Base-by-base conservation (phyloP, 805 yeast species). In the Suhomyces prunicola region DNA sequence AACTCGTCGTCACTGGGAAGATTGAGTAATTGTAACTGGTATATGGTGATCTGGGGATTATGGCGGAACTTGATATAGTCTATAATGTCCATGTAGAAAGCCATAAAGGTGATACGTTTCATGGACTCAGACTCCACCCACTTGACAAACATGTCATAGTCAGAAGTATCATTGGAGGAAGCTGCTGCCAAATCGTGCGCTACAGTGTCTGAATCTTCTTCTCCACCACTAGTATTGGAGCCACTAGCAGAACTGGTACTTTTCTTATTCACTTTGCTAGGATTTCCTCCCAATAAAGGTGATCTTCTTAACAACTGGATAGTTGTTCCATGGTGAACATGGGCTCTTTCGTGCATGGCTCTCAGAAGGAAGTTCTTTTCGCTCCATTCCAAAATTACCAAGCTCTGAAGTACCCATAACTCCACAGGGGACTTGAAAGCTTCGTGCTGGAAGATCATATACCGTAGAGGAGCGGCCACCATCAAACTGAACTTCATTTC, bases 291-390 rank as follows among this genome's bases (percentile, higher is more conserved):
- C 33, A 90, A 68, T 0, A 87, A 80, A 1, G 96, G 90, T 0
- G 90, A 83, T 59, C 96, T 75, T 58, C 96, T 72, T 48, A 90
- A 70, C 44, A 90, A 70, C 67, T 90, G 96, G 41, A 89, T 84
- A 0, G 92, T 84, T 0, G 96, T 87, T 4, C 94, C 96, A 66
- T 90, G 97, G 64, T 90, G 96, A 19, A 90, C 72, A 67, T 87
- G 93, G 0, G 90, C 88, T 47, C 97, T 70, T 69, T 90, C 97
- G 65, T 90, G 97, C 60, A 88, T 68, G 41, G 72, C 71, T 60
- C 97, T 72, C 45, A 82, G 79, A 0, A 90, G 75, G 59, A 87
- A 84, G 54, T 86, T 79, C 70, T 90, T 88, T 65, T 90, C 97
- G 63, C 83, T 85, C 70, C 85, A 84, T 63, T 90, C 96, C n/a